These are phyloP conservation scores for Postia placenta DNA, from an alignment of 768 basidiomycete species.

Conservation along the genomic window DNA sequence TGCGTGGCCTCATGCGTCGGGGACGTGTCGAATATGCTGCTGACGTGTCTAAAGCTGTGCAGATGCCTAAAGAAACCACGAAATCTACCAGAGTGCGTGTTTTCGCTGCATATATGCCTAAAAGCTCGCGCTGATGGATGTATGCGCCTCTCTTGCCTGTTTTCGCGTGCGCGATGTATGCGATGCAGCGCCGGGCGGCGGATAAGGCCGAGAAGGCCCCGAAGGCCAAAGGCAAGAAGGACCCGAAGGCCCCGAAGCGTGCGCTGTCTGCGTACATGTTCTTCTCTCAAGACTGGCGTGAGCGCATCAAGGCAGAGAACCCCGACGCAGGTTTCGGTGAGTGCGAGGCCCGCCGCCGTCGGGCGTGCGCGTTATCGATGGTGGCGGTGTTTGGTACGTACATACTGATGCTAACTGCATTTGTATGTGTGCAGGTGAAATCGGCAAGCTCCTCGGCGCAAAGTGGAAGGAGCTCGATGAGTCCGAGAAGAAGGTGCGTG, in stretches of 20 bases:
- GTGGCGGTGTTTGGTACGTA: too few relatives aligned
- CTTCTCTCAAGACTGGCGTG: slow-evolving; percentile 95
- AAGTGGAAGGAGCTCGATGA: slow-evolving; percentile 97
- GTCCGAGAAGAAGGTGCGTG: slow-evolving; percentile 79
- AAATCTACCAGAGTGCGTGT: slow-evolving; percentile 61
- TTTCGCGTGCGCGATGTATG: background rate
- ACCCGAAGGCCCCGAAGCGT: slow-evolving; percentile 84
- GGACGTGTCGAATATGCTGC: slow-evolving; percentile 34
- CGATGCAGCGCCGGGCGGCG: slow-evolving; percentile 63
- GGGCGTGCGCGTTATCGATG: background rate
- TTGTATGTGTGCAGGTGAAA: slow-evolving; percentile 56
- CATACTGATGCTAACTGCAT: slow-evolving; percentile 3
- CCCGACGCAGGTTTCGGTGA: slow-evolving; percentile 90
- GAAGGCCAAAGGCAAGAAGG: slow-evolving; percentile 59
- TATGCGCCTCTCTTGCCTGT: slow-evolving; percentile 10
- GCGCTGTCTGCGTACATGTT: slow-evolving; percentile 98
- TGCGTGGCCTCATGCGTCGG: slow-evolving; percentile 16
- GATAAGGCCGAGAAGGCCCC: slow-evolving; percentile 62
- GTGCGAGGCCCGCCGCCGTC: slow-evolving; percentile 17
- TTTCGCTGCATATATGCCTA: slow-evolving; percentile 7
- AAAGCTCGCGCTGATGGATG: background rate
- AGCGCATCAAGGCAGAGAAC: slow-evolving; percentile 93
- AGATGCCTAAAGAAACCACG: slow-evolving; percentile 78
- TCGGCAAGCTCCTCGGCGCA: slow-evolving; percentile 90
- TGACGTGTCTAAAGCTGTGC: slow-evolving; percentile 27